Evolutionary conservation across 495 filamentous ascomycete species (phyloP).

Genomic region (Mytilinidion resinicola): DNA sequence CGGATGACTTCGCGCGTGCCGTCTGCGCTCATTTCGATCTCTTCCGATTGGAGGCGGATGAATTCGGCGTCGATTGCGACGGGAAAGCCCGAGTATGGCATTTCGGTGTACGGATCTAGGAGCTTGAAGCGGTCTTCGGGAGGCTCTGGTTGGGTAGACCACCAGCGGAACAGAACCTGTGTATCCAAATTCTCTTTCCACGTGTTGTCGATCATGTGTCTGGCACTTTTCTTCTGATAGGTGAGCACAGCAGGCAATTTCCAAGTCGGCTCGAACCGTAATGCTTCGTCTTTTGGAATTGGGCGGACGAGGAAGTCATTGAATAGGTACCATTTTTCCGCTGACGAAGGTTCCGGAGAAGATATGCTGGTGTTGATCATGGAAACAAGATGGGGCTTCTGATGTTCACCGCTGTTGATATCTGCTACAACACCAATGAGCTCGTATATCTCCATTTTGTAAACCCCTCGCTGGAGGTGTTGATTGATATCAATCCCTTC

Average conservation of each 20-base stretch:
- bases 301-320: slow-evolving; percentile 92
- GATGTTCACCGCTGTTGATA: slow-evolving; percentile 72
- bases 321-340: slow-evolving; percentile 83
- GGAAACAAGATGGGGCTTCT: slow-evolving; percentile 86
- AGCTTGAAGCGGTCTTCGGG: slow-evolving; percentile 40
- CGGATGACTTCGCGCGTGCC: slow-evolving; percentile 79
- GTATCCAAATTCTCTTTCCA: slow-evolving; percentile 85
- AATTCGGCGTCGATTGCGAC: slow-evolving; percentile 95
- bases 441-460: slow-evolving; percentile 77
- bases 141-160: slow-evolving; percentile 28
- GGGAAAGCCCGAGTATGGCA: slow-evolving; percentile 61
- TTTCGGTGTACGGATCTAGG: slow-evolving; percentile 58
- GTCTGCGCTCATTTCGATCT: slow-evolving; percentile 88
- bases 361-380: slow-evolving; percentile 82
- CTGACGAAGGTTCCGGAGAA: slow-evolving; percentile 42
- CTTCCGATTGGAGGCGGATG: slow-evolving; percentile 79
- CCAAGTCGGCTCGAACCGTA: slow-evolving; percentile 83
- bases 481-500: slow-evolving; percentile 79
- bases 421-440: slow-evolving; percentile 86
- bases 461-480: slow-evolving; percentile 54
- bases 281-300: slow-evolving; percentile 71
- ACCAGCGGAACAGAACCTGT: slow-evolving; percentile 71
- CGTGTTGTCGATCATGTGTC: slow-evolving; percentile 68
- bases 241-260: slow-evolving; percentile 82
- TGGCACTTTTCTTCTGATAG: slow-evolving; percentile 71